These are phyloP conservation scores for Rhynchospora tenuis DNA, from an alignment of 176 grass and related monocot species.

Conservation along the genomic window DNA sequence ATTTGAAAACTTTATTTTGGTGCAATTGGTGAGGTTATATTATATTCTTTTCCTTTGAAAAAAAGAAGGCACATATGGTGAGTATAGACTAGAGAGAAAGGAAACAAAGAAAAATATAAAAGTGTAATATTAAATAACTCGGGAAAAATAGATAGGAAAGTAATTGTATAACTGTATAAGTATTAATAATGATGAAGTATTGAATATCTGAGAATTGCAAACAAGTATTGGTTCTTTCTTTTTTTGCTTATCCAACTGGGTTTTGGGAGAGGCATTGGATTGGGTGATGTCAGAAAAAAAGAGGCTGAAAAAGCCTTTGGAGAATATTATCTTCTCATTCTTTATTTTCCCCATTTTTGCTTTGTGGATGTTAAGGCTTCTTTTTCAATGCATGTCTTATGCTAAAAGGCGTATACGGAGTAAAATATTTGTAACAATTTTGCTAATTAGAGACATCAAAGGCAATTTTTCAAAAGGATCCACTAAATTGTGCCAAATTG, in stretches of 20 bases:
- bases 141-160: not conserved
- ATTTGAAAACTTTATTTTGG: not conserved
- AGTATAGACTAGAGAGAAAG: not conserved
- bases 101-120: not conserved
- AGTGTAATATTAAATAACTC: not conserved
- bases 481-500: not conserved
- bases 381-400: constrained; percentile 3
- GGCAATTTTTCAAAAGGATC: not conserved
- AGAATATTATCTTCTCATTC: constrained; percentile 11
- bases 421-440: not conserved
- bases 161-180: not conserved
- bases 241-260: not conserved
- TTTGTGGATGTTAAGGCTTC: constrained; percentile 14
- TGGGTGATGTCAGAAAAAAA: not conserved
- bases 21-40: not conserved
- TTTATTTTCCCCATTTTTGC: not conserved
- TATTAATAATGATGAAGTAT: not conserved
- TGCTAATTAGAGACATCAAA: not conserved
- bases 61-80: not conserved
- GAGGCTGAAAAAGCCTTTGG: not conserved
- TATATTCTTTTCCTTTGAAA: not conserved
- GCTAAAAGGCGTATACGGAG: not conserved
- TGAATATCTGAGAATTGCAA: not conserved
- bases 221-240: constrained; percentile 8
- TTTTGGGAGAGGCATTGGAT: not conserved